Percentiles rank a stretch among this genome's conserved stretches.
Conservation (phyloP, 495 filamentous ascomycete species). For the Chaetomium fimeti region DNA sequence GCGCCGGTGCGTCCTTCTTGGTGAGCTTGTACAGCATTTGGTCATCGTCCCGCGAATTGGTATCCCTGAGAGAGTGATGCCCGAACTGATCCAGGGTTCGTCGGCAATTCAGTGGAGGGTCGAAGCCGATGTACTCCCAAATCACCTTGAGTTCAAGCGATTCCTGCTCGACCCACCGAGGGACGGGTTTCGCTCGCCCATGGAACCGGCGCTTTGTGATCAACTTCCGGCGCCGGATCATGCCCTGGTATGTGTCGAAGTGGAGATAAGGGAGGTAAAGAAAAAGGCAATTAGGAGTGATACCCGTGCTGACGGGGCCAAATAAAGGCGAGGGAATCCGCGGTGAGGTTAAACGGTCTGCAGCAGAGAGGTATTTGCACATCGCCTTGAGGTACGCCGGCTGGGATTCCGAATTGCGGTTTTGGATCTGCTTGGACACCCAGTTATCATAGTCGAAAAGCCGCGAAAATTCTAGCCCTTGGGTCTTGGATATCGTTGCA, state of each 20-base stretch:
- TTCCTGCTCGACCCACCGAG: constrained; percentile 49
- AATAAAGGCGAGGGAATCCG: constrained; percentile 35
- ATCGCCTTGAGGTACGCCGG: constrained; percentile 47
- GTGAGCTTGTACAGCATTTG: constrained; percentile 72
- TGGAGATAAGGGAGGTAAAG: constrained; percentile 59
- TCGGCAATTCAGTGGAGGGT: constrained; percentile 63
- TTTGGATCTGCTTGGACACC: constrained; percentile 47
- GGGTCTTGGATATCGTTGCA: constrained; percentile 38
- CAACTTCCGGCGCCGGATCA: constrained; percentile 59
- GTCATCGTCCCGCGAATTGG: constrained; percentile 62
- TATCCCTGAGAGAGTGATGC: constrained; percentile 62
- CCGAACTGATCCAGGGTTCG: constrained; percentile 67
- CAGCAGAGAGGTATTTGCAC: constrained; percentile 47
- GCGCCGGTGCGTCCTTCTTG: constrained; percentile 34
- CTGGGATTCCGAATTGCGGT: constrained; percentile 47
- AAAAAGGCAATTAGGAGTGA: constrained; percentile 44
- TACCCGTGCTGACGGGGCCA: constrained; percentile 34
- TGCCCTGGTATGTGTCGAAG: constrained; percentile 63
- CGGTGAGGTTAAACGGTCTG: constrained; percentile 35
- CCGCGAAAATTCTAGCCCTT: constrained; percentile 38
- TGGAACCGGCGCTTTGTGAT: constrained; percentile 55
- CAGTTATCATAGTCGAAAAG: constrained; percentile 55
- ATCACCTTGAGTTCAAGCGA: constrained; percentile 60
- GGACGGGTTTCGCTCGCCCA: constrained; percentile 58
- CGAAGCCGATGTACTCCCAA: constrained; percentile 63